Base-by-base conservation (phyloP, 208 protist species). In the Herpetomonas samuelpessoai region DNA sequence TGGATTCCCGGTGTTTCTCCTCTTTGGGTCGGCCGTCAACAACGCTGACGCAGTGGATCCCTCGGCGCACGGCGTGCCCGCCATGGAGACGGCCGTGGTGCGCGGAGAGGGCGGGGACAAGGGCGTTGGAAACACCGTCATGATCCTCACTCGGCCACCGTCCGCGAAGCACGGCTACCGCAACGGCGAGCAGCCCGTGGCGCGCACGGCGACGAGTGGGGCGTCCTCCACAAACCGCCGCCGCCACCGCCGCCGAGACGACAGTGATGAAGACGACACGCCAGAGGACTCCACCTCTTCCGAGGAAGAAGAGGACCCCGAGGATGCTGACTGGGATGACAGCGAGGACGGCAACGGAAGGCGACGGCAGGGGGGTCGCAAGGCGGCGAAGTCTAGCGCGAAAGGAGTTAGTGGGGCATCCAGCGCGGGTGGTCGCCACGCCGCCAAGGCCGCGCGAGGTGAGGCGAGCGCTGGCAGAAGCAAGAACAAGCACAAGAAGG, bases 1-100 rank as follows among this genome's bases (percentile, higher is more conserved):
- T 26, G 79, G 81, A 44, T 72, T 91, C 29, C 76, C 84, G 1
- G 70, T 91, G 48, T 88, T 83, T 63, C 65, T 95, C 10, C 75
- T 95, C 19, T 95, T 89, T 62, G 54, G 25, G 7, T 70, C 62
- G 22, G 50, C 39, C 21, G 62, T 62, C 27, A 83, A 74, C 38
- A 68, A 65, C 57, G 74, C 64, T 53, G 68, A 79, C 38, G 10
- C 9, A 29, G 47, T 85, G 27, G 57, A 72, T 28, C 14, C 56
- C 31, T 47, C 16, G 50, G 68, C 74, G 19, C 57, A 59, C 21
- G 82, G 73, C 0, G 76, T 83, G 38, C 59, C 65, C 14, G 83
- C 80, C 25, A 69, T 69, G 21, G 63, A 77, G 46, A 76, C 63
- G 46, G 79, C 87, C n/a, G 31, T 80, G 27, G 50, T 89, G 39